Evolutionary conservation across 2,329 filamentous ascomycete genomes (phyloP), one percentile per base, ranked within the genome.

Genomic region (Fusarium globosum): DNA sequence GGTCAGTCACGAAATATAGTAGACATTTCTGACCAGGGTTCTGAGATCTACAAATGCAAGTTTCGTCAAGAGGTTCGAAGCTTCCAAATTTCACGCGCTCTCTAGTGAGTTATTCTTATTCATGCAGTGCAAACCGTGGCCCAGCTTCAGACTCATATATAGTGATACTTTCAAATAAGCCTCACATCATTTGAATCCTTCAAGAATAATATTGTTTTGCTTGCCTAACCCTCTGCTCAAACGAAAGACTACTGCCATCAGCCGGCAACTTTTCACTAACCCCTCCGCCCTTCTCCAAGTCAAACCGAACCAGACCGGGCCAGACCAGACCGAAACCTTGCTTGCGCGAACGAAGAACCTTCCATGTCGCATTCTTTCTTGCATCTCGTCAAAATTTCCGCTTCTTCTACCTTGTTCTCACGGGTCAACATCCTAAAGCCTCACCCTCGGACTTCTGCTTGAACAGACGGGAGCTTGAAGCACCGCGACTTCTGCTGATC

Each of bases 281-380:
- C 59, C 68, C 56, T 69, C 67, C 58, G 64, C 71, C 63, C 55
- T 73, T 74, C 71, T 68, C 62, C 71, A 68, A 71, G 51, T n/a
- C 61, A 57, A 60, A 26, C 69, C 62, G 61, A 67, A 42, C 67
- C 70, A 52, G 35, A 20, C 62, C 26, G 23, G 52, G 21, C 43
- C 60, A 64, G 48, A 10, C 60, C 48, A 65, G 55, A 38, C 56
- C 57, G 58, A 60, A 60, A 52, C 49, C 33, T 59, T 68, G 56
- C 64, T 45, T 55, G 55, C 57, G 46, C 57, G 26, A 55, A 55
- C 51, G 30, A 60, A 45, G 38, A 43, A 52, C 30, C 45, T 49
- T 26, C 36, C 51, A 49, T 53, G 58, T 55, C 57, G 58, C 48
- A 51, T 51, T 74, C 48, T 73, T 57, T 71, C 58, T 57, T 56